A percentile compares a stretch with the other conserved stretches of the same genome.
Conservation (phyloP, 2,329 filamentous ascomycete species). For the Fusarium poae region DNA sequence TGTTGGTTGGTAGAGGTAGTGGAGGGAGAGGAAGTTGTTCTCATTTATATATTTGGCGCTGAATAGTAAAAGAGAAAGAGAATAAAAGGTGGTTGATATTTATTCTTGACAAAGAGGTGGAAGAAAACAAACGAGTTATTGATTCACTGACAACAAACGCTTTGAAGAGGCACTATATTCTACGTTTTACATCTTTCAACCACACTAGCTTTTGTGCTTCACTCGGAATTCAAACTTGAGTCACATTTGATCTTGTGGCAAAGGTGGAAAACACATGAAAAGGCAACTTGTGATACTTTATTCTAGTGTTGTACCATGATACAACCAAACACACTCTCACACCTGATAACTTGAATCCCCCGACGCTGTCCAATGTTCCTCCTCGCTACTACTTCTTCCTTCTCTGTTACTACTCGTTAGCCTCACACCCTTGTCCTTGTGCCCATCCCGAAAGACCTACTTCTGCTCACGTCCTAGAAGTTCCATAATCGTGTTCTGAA, state of each 20-base stretch:
- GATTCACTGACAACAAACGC: conserved; percentile 9
- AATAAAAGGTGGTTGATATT: neutral
- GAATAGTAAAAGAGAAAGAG: neutral
- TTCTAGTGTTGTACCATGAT: conserved; percentile 11
- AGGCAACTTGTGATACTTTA: conserved; percentile 24
- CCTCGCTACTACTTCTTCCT: neutral
- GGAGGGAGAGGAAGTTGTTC: neutral
- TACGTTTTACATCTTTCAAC: neutral
- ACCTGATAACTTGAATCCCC: no score
- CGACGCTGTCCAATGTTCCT: neutral
- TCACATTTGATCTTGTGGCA: conserved; percentile 7
- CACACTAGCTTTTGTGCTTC: neutral
- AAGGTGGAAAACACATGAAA: neutral
- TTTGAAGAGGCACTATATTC: neutral
- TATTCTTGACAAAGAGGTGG: conserved; percentile 9
- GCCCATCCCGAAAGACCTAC: neutral
- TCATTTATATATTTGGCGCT: neutral
- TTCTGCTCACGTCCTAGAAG: neutral
- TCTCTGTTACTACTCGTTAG: neutral
- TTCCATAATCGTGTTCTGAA: conserved; percentile 12
- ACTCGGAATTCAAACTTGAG: neutral
- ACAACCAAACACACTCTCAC: neutral
- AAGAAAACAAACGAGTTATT: neutral
- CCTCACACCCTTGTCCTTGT: neutral
- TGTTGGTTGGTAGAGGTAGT: neutral